Evolutionary conservation across 345 rosid genomes (phyloP).

Genomic region (Gossypium anomalum): DNA sequence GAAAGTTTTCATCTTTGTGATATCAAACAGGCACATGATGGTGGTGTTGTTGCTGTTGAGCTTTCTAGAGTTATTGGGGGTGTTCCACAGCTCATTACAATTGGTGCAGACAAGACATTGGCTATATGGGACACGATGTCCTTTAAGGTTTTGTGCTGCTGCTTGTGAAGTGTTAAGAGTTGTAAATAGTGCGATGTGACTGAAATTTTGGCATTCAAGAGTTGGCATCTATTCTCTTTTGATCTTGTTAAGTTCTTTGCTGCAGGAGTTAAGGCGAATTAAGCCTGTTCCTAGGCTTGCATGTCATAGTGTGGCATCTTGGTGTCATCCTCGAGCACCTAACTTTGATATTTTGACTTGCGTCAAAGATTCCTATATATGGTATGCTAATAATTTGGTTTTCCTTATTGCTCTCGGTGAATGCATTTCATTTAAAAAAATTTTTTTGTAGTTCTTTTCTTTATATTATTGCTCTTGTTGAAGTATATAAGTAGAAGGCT

Average conservation of each 20-base stretch:
- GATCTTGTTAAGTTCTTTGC: slow-evolving; percentile 17
- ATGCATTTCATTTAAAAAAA: neutral
- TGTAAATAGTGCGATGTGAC: slow-evolving; percentile 11
- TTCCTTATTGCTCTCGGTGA: neutral
- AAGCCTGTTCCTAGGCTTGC: slow-evolving; percentile 95
- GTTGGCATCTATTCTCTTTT: slow-evolving; percentile 15
- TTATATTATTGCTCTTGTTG: slow-evolving; percentile 1
- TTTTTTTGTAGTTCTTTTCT: neutral
- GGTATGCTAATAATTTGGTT: slow-evolving; percentile 40
- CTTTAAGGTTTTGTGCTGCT: slow-evolving; percentile 62
- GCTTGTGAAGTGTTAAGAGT: neutral
- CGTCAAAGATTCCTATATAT: slow-evolving; percentile 97
- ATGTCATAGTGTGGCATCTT: slow-evolving; percentile 96
- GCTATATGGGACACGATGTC: slow-evolving; percentile 99
- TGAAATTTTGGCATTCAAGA: slow-evolving; percentile 2
- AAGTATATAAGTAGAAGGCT: slow-evolving; percentile 8
- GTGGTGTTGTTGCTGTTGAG: slow-evolving; percentile 92
- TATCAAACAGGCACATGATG: slow-evolving; percentile 87
- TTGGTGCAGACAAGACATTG: slow-evolving; percentile 96
- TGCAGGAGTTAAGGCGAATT: slow-evolving; percentile 90
- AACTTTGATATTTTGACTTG: slow-evolving; percentile 93
- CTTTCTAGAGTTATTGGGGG: slow-evolving; percentile 95
- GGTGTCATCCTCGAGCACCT: slow-evolving; percentile 99
- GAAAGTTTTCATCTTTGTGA: slow-evolving; percentile 14
- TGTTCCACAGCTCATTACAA: slow-evolving; percentile 90